phyloP scores from a whole-genome alignment of 2,329 filamentous ascomycete genomes.

The Bipolaris cookei region DNA sequence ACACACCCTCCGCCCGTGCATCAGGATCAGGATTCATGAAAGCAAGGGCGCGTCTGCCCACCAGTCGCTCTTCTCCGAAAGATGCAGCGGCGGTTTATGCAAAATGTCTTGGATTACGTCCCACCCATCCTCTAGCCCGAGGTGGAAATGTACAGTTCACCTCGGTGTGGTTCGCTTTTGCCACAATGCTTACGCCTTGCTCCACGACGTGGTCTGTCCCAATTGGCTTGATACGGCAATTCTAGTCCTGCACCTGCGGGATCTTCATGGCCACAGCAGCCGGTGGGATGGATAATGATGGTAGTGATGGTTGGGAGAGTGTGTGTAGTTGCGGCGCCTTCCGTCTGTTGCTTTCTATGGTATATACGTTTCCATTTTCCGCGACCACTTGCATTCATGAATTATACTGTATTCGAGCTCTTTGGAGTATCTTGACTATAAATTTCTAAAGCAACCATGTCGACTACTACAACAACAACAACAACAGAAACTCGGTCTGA shows the following conservation, averaged over 20 bases:
- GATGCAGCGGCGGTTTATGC: background rate
- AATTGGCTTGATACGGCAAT: conserved; percentile 4
- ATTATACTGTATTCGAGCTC: background rate
- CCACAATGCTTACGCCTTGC: background rate
- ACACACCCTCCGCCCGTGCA: background rate
- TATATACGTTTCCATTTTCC: conserved; percentile 2
- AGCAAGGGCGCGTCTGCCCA: background rate
- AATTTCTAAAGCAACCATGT: conserved; percentile 11
- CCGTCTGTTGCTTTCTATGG: background rate
- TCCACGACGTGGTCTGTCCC: conserved; percentile 10
- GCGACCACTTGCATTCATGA: background rate
- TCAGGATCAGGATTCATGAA: background rate
- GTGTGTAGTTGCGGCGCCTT: conserved; percentile 12
- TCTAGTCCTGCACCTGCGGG: background rate
- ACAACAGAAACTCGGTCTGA: conserved; percentile 19
- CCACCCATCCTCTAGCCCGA: background rate
- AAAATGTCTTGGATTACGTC: conserved; percentile 4
- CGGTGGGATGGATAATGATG: background rate
- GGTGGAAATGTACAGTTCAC: background rate
- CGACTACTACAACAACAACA: conserved; percentile 21
- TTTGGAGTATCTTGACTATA: background rate
- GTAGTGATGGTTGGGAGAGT: background rate
- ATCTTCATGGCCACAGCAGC: background rate
- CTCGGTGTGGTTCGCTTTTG: conserved; percentile 7
- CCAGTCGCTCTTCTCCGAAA: conserved; percentile 18